These are phyloP conservation scores for Talaromyces sp. DNA, from an alignment of 2,329 filamentous ascomycete species.

Conservation along the genomic window DNA sequence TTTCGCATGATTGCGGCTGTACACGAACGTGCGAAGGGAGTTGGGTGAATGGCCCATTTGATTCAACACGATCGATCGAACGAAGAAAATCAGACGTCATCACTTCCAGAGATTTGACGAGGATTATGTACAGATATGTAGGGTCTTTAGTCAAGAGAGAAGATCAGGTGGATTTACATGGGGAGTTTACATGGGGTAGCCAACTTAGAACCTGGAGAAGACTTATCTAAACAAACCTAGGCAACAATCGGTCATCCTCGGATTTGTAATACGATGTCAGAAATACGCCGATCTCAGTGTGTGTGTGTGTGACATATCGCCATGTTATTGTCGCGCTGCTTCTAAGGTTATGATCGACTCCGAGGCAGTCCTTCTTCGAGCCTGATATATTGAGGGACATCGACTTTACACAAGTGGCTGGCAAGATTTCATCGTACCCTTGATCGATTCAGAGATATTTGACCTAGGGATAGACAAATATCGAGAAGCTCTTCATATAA, in stretches of 20 bases:
- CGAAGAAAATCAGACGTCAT: background rate
- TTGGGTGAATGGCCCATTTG: background rate
- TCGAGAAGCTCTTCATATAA: background rate
- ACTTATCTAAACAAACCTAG: background rate
- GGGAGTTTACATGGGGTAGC: too few relatives aligned
- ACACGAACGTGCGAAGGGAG: background rate
- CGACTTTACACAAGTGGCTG: background rate
- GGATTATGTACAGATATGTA: background rate
- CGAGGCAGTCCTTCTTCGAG: background rate
- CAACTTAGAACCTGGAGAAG: background rate
- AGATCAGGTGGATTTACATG: background rate
- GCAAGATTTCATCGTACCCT: background rate
- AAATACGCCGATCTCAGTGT: background rate
- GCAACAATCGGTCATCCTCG: background rate
- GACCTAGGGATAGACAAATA: background rate
- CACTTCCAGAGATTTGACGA: background rate
- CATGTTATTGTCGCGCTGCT: too few relatives aligned
- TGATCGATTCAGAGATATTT: background rate
- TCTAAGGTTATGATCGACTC: background rate
- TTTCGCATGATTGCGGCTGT: background rate
- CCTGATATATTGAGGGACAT: background rate
- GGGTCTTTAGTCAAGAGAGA: background rate
- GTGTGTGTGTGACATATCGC: too few relatives aligned
- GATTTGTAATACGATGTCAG: constrained; percentile 1
- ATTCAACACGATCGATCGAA: background rate